Conservation (phyloP, 1,139 yeast species). For the Taiozyma sp. region DNA sequence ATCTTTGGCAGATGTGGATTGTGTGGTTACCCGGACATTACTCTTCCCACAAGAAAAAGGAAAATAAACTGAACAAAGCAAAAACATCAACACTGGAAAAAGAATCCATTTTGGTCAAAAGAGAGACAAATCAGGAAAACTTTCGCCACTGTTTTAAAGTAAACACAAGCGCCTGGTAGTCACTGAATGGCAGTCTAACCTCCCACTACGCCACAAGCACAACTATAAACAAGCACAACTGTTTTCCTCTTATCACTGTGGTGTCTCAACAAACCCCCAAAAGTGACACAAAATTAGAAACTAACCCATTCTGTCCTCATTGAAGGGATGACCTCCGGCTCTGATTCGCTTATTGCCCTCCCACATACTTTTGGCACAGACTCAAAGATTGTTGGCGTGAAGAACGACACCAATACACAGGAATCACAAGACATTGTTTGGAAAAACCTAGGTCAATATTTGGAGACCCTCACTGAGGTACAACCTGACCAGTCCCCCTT, state of each 20-base stretch:
- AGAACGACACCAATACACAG: neutral
- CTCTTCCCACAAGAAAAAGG: no score
- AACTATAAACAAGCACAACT: neutral
- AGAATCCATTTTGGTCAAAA: no score
- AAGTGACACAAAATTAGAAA: neutral
- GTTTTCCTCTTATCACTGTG: no score
- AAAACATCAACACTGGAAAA: no score
- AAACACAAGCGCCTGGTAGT: no score
- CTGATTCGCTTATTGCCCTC: slow-evolving; percentile 12
- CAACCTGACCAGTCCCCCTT: slow-evolving; percentile 23
- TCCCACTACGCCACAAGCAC: no score
- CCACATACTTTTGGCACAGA: slow-evolving; percentile 21
- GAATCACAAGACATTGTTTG: slow-evolving; percentile 28
- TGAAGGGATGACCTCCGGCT: slow-evolving; percentile 20
- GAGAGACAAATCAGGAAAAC: no score
- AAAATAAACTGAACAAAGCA: no score
- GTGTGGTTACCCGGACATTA: neutral
- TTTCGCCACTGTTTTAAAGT: no score
- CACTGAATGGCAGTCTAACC: no score
- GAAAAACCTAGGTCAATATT: slow-evolving; percentile 58
- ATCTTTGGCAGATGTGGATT: neutral
- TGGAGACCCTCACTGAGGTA: slow-evolving; percentile 42
- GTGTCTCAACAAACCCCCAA: neutral
- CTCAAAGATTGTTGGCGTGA: slow-evolving; percentile 21
- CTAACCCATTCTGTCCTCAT: neutral